Evolutionary conservation across 179 eudicot species (phyloP).

Genomic region (Silene noctiflora): DNA sequence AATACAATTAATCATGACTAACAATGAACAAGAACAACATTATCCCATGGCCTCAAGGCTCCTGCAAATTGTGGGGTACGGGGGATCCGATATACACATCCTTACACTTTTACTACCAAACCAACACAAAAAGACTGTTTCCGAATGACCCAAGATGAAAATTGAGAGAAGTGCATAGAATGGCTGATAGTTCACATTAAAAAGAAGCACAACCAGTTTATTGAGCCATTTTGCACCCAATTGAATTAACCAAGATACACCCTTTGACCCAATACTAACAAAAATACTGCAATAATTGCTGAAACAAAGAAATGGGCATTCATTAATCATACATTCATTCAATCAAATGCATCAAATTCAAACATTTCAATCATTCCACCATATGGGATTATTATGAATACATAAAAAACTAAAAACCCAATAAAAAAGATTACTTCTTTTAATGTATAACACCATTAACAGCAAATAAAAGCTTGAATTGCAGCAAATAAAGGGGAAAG

Average conservation of each 20-base stretch:
- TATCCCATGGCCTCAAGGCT: no score
- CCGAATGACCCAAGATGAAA: no score
- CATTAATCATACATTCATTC: neutral
- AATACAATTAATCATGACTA: no score
- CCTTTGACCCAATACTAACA: neutral
- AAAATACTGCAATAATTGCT: neutral
- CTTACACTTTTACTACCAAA: neutral
- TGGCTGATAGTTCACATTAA: no score
- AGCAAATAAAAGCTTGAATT: neutral
- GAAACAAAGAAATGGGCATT: neutral
- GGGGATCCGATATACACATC: no score
- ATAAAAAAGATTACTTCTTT: neutral
- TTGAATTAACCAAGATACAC: neutral
- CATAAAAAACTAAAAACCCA: neutral
- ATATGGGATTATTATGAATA: no score
- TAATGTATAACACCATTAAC: neutral
- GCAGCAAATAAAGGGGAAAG: neutral
- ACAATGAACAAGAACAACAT: no score
- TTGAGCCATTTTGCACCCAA: neutral
- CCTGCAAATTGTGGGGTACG: no score
- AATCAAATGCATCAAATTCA: constrained; percentile 6
- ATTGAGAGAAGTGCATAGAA: no score
- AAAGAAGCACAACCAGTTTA: no score
- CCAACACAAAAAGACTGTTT: neutral
- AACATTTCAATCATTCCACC: neutral